Conservation (phyloP, 2,329 filamentous ascomycete genomes). For the Chaetoscypha palmicola region DNA sequence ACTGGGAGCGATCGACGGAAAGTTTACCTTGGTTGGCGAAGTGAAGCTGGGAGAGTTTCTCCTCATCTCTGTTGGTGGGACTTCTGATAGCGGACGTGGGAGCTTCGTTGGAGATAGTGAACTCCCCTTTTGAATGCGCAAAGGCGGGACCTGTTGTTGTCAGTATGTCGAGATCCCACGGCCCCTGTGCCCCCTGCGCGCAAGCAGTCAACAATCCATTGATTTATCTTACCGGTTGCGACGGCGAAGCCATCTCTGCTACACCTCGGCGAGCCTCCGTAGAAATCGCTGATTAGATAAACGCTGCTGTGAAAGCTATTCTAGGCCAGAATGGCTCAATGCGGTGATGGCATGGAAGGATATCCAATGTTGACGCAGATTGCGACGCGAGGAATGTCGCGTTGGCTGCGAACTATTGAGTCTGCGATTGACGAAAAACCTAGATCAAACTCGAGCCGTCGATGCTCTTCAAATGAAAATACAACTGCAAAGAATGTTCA, state of each 20-base stretch:
- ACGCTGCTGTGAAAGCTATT: neutral
- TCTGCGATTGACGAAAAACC: neutral
- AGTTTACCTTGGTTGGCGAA: conserved; percentile 60
- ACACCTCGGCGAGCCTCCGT: neutral
- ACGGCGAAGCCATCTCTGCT: conserved; percentile 22
- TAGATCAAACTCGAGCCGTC: neutral
- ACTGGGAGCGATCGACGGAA: conserved; percentile 14
- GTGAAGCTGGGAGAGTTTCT: conserved; percentile 92
- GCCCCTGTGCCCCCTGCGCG: neutral
- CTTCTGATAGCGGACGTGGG: conserved; percentile 77
- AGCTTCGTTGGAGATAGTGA: conserved; percentile 56
- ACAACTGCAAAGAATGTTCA: neutral
- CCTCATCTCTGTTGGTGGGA: conserved; percentile 77
- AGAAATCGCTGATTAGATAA: conserved; percentile 2
- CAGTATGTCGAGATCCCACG: too few species aligned
- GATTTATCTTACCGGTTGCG: conserved; percentile 21
- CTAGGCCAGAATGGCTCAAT: conserved; percentile 7
- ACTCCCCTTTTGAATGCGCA: conserved; percentile 69
- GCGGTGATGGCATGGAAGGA: conserved; percentile 17
- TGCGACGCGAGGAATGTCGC: conserved; percentile 19
- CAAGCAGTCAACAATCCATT: conserved; percentile 9
- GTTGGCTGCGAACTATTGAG: neutral
- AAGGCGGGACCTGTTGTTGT: conserved; percentile 56
- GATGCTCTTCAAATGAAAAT: neutral
- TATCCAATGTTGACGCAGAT: conserved; percentile 9